Evolutionary conservation across 2,329 filamentous ascomycete species (phyloP).

Genomic region (Monosporascus sp.): DNA sequence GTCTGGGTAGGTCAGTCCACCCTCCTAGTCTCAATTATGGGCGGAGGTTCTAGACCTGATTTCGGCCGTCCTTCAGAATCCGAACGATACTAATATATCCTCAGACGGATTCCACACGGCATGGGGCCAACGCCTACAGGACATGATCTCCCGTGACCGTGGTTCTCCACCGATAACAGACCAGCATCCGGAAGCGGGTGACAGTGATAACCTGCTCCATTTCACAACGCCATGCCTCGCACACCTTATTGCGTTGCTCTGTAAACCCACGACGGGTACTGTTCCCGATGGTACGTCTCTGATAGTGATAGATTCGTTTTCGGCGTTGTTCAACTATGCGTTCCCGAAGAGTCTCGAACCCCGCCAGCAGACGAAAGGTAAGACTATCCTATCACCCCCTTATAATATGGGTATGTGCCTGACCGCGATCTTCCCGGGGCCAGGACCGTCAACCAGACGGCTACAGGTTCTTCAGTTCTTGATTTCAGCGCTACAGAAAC

Average conservation of each 20-base stretch:
- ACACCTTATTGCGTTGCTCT: constrained; percentile 69
- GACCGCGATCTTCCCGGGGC: constrained; percentile 22
- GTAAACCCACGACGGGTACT: constrained; percentile 58
- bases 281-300: constrained; percentile 60
- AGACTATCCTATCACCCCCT: constrained; percentile 28
- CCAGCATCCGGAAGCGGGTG: constrained; percentile 3
- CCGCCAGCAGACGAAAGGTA: constrained; percentile 31
- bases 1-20: constrained; percentile 66
- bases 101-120: constrained; percentile 41
- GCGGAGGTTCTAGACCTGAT: constrained; percentile 4
- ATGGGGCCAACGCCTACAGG: constrained; percentile 30
- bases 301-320: constrained; percentile 73
- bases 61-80: background rate
- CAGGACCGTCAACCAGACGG: constrained; percentile 35
- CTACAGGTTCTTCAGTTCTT: constrained; percentile 55
- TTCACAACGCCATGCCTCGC: constrained; percentile 56
- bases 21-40: background rate
- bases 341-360: constrained; percentile 57
- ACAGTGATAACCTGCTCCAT: constrained; percentile 35
- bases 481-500: constrained; percentile 65
- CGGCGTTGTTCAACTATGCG: constrained; percentile 68
- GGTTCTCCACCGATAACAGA: constrained; percentile 2
- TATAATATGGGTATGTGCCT: background rate
- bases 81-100: constrained; percentile 8
- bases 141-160: constrained; percentile 15